A percentile compares a stretch with the other conserved stretches of the same genome.
Evolutionary conservation across 2,329 filamentous ascomycete genomes (phyloP).

Genomic region (Amphichorda felina): DNA sequence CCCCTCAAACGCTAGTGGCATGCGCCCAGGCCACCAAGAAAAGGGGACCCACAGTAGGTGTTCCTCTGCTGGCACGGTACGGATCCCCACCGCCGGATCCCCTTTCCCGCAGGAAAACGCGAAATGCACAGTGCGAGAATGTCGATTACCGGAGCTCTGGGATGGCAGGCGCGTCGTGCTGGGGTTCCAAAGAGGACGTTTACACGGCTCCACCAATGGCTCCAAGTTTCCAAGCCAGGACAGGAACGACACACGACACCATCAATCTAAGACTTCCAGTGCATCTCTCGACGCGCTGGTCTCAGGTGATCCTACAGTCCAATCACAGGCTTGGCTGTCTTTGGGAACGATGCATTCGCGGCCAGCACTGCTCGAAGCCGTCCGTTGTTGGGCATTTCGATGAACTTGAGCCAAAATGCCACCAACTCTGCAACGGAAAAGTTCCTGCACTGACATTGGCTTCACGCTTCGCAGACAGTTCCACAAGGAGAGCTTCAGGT

Average conservation of each 20-base stretch:
- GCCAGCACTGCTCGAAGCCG: too few relatives aligned
- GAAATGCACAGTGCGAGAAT: neutral
- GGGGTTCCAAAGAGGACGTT: too few relatives aligned
- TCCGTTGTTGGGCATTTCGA: too few relatives aligned
- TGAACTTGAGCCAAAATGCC: slow-evolving; percentile 2
- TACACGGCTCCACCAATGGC: neutral
- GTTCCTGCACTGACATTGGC: slow-evolving; percentile 52
- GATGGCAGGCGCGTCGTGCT: neutral
- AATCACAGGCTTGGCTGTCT: too few relatives aligned
- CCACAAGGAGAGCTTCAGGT: slow-evolving; percentile 64
- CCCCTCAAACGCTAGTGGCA: slow-evolving; percentile 2
- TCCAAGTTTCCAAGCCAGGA: too few relatives aligned
- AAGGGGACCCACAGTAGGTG: neutral
- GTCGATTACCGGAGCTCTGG: neutral
- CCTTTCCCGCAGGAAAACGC: neutral
- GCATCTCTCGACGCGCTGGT: too few relatives aligned
- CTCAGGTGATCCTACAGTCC: too few relatives aligned
- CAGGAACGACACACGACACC: too few relatives aligned
- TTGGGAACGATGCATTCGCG: too few relatives aligned
- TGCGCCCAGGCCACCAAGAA: neutral
- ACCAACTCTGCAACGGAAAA: slow-evolving; percentile 29
- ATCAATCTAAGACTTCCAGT: too few relatives aligned
- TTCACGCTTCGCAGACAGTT: slow-evolving; percentile 66
- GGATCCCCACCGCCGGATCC: neutral
- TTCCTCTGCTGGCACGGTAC: neutral